phyloP scores from a whole-genome alignment of 2,329 filamentous ascomycete genomes.

The Nemania sp. region DNA sequence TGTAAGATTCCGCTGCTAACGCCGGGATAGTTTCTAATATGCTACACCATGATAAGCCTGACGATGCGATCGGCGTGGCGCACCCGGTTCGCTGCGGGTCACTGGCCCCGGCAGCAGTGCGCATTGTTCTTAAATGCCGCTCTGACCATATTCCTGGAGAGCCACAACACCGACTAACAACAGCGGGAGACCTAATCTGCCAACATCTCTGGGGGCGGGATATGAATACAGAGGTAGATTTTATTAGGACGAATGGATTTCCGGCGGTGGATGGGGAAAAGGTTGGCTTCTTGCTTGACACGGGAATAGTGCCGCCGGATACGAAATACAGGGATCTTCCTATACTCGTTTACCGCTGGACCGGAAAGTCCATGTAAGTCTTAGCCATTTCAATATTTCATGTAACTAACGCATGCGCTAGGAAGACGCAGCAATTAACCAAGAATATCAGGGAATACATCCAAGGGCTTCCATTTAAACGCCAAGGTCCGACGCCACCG shows the following conservation, averaged over 20 bases:
- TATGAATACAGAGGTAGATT: neutral
- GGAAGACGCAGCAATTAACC: neutral
- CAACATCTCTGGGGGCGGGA: neutral
- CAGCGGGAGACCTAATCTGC: neutral
- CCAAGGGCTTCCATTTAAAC: neutral
- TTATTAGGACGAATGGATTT: neutral
- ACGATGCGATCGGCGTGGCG: neutral
- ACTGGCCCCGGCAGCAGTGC: neutral
- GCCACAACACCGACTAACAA: neutral
- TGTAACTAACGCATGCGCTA: neutral
- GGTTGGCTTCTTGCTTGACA: neutral
- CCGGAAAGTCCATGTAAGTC: neutral
- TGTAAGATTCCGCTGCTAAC: neutral
- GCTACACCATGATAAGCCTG: neutral
- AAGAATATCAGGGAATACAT: neutral
- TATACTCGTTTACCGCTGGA: neutral
- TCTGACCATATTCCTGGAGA: neutral
- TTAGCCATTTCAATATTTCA: neutral
- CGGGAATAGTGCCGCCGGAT: neutral
- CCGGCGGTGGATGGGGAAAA: neutral
- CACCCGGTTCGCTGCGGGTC: neutral
- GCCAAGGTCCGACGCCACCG: neutral
- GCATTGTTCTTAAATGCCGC: neutral
- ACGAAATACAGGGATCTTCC: neutral
- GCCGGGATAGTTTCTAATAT: neutral